phyloP scores from a whole-genome alignment of 495 filamentous ascomycete genomes.

The Xylona heveae region DNA sequence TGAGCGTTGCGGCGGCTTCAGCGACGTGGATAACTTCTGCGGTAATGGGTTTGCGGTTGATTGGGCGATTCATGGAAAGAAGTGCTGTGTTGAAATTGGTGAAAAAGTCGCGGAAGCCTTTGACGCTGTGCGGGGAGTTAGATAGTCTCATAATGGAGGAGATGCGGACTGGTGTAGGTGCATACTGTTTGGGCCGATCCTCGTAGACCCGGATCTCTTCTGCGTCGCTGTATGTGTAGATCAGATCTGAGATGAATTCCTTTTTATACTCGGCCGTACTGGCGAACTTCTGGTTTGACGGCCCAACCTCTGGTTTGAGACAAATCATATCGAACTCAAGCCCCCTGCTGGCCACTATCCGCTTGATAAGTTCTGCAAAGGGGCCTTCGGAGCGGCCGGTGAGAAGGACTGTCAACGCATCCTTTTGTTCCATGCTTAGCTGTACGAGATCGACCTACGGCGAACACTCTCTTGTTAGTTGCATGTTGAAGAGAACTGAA shows the following conservation, averaged over 20 bases:
- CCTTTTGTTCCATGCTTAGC: conserved; percentile 70
- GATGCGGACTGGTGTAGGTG: too few species aligned
- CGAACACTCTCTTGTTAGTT: background rate
- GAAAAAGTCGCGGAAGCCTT: conserved; percentile 66
- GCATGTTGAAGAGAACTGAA: background rate
- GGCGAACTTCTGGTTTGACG: conserved; percentile 48
- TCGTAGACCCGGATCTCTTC: conserved; percentile 61
- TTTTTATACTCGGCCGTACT: conserved; percentile 36
- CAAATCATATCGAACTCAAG: conserved; percentile 79
- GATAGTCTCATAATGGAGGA: too few species aligned
- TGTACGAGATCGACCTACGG: conserved; percentile 48
- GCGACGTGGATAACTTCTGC: conserved; percentile 76
- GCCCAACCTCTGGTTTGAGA: conserved; percentile 69
- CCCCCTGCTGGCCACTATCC: conserved; percentile 56
- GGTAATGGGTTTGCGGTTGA: conserved; percentile 38
- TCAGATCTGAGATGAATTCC: conserved; percentile 49
- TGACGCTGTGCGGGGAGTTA: conserved; percentile 23
- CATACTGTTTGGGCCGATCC: conserved; percentile 41
- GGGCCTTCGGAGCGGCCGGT: conserved; percentile 66
- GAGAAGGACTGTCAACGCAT: conserved; percentile 67
- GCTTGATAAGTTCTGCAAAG: conserved; percentile 62
- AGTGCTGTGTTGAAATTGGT: conserved; percentile 39
- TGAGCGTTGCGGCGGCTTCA: conserved; percentile 47
- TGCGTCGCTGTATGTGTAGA: conserved; percentile 66
- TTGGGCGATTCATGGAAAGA: conserved; percentile 14